Evolutionary conservation across 352 stramenopile genomes (phyloP).

Genomic region (Globisporangium echinulatum): DNA sequence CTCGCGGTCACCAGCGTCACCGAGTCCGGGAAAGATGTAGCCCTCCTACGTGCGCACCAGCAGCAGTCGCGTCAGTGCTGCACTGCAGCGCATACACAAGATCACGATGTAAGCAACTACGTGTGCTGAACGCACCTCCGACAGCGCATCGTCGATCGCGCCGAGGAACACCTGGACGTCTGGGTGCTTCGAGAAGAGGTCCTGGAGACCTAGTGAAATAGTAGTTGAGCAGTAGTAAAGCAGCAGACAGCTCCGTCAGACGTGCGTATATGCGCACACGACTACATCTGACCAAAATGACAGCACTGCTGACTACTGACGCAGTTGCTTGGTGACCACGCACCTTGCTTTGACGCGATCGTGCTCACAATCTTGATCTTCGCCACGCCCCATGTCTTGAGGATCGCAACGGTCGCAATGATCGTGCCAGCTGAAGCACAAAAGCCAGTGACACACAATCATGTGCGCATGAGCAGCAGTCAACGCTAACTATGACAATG

Average conservation of each 20-base stretch:
- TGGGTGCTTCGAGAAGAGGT: conserved; percentile 70
- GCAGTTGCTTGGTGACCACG: not conserved
- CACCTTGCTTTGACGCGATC: conserved; percentile 90
- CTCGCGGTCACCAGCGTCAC: conserved; percentile 77
- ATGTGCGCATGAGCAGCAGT: not conserved
- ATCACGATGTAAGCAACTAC: not conserved
- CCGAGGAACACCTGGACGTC: conserved; percentile 74
- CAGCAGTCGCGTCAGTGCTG: not conserved
- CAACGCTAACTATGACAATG: not conserved
- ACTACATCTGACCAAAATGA: not conserved
- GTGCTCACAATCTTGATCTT: conserved; percentile 93
- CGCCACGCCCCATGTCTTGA: conserved; percentile 93
- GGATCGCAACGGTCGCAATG: conserved; percentile 91
- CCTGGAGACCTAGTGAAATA: conserved; percentile 46
- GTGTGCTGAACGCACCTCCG: conserved; percentile 33
- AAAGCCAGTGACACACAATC: not conserved
- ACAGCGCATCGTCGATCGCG: conserved; percentile 68
- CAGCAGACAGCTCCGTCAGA: not conserved
- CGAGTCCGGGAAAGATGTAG: conserved; percentile 77
- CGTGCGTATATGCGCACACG: not conserved
- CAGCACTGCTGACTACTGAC: not conserved
- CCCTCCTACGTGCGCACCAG: conserved; percentile 37
- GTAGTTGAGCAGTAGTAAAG: not conserved
- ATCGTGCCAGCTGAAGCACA: conserved; percentile 78
- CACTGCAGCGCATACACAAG: not conserved